Evolutionary conservation across 768 basidiomycete genomes (phyloP).

Genomic region (Podaxis sp.): DNA sequence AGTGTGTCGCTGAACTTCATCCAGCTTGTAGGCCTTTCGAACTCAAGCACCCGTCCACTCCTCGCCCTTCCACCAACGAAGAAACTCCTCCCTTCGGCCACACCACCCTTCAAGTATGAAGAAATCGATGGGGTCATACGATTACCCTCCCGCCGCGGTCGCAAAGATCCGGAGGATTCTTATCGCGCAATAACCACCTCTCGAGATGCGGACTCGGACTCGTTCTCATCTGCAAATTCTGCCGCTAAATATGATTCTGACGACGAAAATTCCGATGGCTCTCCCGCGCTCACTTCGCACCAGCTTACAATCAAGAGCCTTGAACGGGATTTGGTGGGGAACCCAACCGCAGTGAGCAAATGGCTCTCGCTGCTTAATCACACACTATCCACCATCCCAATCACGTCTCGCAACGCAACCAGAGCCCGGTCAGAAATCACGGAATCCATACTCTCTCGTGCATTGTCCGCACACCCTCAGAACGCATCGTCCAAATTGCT

Average conservation of each 20-base stretch:
- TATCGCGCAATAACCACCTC: conserved; percentile 50
- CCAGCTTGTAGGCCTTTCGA: conserved; percentile 54
- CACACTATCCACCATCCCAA: conserved; percentile 61
- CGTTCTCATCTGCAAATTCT: conserved; percentile 32
- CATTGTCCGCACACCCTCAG: conserved; percentile 52
- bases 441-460: conserved; percentile 64
- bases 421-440: conserved; percentile 72
- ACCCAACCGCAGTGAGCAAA: conserved; percentile 52
- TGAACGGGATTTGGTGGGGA: conserved; percentile 49
- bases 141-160: conserved; percentile 44
- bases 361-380: conserved; percentile 70
- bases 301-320: conserved; percentile 60
- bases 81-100: conserved; percentile 37
- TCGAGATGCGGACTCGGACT: conserved; percentile 30
- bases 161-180: conserved; percentile 31
- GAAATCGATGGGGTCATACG: conserved; percentile 70
- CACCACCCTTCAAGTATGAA: conserved; percentile 45
- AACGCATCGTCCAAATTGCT: no score
- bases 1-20: conserved; percentile 9
- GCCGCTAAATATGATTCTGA: conserved; percentile 34
- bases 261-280: conserved; percentile 31
- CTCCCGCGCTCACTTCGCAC: conserved; percentile 45
- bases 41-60: conserved; percentile 53
- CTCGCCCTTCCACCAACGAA: conserved; percentile 53
- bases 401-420: conserved; percentile 64